Conservation (phyloP, 2,329 filamentous ascomycete species). For the Ambrosiella xylebori region DNA sequence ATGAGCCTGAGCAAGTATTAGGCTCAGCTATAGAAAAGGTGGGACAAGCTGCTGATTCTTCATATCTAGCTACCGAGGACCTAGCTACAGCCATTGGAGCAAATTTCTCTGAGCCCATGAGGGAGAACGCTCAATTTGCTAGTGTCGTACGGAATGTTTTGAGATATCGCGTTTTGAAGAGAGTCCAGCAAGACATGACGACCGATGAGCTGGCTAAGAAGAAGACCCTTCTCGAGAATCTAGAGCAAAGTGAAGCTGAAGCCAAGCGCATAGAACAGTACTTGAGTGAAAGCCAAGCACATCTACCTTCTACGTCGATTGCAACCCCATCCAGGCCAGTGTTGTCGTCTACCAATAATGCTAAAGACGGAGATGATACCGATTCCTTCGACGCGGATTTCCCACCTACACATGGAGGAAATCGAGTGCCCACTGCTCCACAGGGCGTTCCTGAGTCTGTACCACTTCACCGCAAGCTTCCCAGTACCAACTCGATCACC, state of each 20-base stretch:
- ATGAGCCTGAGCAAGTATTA: slow-evolving; percentile 74
- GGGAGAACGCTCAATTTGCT: slow-evolving; percentile 93
- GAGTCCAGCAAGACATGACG: slow-evolving; percentile 95
- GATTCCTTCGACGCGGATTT: slow-evolving; percentile 94
- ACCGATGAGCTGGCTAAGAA: slow-evolving; percentile 86
- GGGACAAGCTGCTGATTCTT: slow-evolving; percentile 86
- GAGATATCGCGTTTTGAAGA: slow-evolving; percentile 77
- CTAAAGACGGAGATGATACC: slow-evolving; percentile 50
- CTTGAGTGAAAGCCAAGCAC: slow-evolving; percentile 50
- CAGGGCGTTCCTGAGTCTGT: slow-evolving; percentile 41
- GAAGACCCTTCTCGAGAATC: slow-evolving; percentile 57
- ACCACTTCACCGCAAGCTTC: slow-evolving; percentile 52
- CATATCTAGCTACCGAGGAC: slow-evolving; percentile 90
- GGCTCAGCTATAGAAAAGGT: slow-evolving; percentile 86
- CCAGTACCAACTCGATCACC: slow-evolving; percentile 80
- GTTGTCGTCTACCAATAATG: slow-evolving; percentile 24
- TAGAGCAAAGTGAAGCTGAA: slow-evolving; percentile 89
- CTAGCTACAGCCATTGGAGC: slow-evolving; percentile 75
- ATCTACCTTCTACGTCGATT: neutral
- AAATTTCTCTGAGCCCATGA: slow-evolving; percentile 92
- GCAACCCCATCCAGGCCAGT: slow-evolving; percentile 16
- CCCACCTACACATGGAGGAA: slow-evolving; percentile 68
- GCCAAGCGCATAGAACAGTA: slow-evolving; percentile 89
- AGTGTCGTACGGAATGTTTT: slow-evolving; percentile 81
- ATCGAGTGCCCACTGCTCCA: slow-evolving; percentile 52